Base-by-base conservation (phyloP, 78 protist genomes). In the Dictyostelium capitatum region DNA sequence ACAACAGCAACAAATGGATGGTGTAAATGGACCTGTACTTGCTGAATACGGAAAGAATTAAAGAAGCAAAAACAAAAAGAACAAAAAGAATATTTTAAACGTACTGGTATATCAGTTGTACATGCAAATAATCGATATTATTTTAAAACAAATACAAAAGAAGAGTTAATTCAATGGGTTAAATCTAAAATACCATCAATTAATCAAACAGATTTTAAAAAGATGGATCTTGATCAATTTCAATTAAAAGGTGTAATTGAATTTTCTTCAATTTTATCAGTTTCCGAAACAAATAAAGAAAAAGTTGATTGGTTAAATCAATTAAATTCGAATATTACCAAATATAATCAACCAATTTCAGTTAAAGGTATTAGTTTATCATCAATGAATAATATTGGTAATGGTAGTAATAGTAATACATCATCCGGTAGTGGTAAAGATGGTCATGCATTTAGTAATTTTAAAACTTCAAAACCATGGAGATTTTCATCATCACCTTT, bases 161-260 rank as follows among this genome's bases (percentile, higher is more conserved):
- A 87, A n/a, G 92, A 87, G 53, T 32, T 87, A 1, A 46, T 14
- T 6, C 30, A 28, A 25, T 87, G 92, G 92, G 83, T 87, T 5
- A 28, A 46, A 20, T 8, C 28, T 15, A 50, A 79, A n/a, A 74
- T 78, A 28, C 70, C 50, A 10, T 75, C 53, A 5, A n/a, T 65
- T 50, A 56, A 28, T 19, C 19, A 74, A 48, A 50, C 54, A 25
- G n/a, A n/a, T n/a, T n/a, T n/a, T n/a, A n/a, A n/a, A n/a, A 51
- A 50, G 46, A 77, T 87, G 83, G 92, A 87, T 50, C 41, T 87
- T 0, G 20, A 81, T 19, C 83, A 57, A 30, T 87, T 87, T 23
- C 53, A 69, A 46, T 82, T 87, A 62, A 87, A 87, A 30, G 92
- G 92, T 57, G 70, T 77, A 17, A 77, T 87, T 4, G 80, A 87